Evolutionary conservation across 768 basidiomycete species (phyloP).

Genomic region (Ramaria sp.): DNA sequence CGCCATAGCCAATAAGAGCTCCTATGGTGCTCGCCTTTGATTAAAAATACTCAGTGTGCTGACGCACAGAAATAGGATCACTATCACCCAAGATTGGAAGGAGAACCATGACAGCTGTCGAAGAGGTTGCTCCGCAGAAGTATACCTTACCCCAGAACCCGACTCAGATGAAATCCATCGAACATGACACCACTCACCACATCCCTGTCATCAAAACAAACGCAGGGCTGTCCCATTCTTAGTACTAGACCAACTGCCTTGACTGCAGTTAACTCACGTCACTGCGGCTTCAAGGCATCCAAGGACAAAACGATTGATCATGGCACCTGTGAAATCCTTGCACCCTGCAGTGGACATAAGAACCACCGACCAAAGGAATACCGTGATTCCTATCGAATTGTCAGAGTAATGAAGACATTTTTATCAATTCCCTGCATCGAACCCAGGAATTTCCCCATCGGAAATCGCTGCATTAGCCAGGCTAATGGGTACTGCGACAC

Average conservation of each 20-base stretch:
- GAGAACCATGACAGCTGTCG: conserved; percentile 22
- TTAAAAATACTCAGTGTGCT: background rate
- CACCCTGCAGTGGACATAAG: conserved; percentile 21
- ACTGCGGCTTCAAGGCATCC: conserved; percentile 20
- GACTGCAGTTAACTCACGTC: conserved; percentile 10
- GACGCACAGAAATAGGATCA: background rate
- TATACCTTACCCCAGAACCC: conserved; percentile 3
- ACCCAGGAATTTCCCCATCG: conserved; percentile 12
- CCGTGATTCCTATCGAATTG: conserved; percentile 13
- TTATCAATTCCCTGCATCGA: background rate
- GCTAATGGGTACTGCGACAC: conserved; percentile 20
- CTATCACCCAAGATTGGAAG: conserved; percentile 6
- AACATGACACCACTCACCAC: conserved; percentile 15
- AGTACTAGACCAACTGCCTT: background rate
- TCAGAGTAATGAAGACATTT: background rate
- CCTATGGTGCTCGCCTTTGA: conserved; percentile 18
- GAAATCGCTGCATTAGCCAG: conserved; percentile 20
- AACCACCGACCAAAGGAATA: conserved; percentile 24
- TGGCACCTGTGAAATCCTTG: conserved; percentile 17
- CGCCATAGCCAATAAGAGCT: conserved; percentile 18
- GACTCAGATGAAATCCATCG: background rate
- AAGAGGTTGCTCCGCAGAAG: conserved; percentile 18
- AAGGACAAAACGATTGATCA: conserved; percentile 20
- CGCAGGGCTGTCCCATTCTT: conserved; percentile 9
- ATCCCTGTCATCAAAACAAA: conserved; percentile 23